These are phyloP conservation scores for Colletotrichum magnum DNA, from an alignment of 2,329 filamentous ascomycete species.

Conservation along the genomic window DNA sequence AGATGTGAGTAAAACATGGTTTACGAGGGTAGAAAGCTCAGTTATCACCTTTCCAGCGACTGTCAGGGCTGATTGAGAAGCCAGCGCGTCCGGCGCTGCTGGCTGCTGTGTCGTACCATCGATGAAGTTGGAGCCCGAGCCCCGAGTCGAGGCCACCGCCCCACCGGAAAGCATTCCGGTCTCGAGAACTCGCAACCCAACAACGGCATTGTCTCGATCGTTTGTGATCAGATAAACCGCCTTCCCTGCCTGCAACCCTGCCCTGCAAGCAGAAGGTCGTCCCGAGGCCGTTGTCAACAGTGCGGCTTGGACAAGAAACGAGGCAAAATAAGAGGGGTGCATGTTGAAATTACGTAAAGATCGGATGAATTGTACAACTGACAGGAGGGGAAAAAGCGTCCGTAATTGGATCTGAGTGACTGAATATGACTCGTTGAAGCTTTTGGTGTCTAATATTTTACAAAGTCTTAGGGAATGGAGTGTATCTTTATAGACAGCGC, in stretches of 20 bases:
- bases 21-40: not conserved
- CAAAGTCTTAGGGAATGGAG: no score
- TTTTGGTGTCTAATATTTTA: no score
- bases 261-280: not conserved
- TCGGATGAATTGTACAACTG: not conserved
- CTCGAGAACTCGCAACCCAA: constrained; percentile 61
- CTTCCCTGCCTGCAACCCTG: not conserved
- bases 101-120: constrained; percentile 53
- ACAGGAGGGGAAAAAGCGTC: no score
- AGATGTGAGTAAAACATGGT: constrained; percentile 12
- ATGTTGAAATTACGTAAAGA: not conserved
- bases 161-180: constrained; percentile 63
- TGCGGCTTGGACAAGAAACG: not conserved
- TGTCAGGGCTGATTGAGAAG: constrained; percentile 65
- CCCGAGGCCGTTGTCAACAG: not conserved
- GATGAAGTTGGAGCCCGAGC: constrained; percentile 59
- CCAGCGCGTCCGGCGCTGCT: constrained; percentile 64
- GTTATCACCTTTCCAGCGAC: constrained; percentile 63
- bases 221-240: constrained; percentile 72
- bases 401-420: no score
- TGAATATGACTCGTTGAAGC: no score
- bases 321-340: not conserved
- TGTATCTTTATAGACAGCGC: no score
- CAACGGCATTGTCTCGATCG: constrained; percentile 61
- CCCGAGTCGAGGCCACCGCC: constrained; percentile 60